Evolutionary conservation across 1,284 basidiomycete species (phyloP), one percentile per base, ranked within the genome.

Genomic region (Chalciporus sp.): DNA sequence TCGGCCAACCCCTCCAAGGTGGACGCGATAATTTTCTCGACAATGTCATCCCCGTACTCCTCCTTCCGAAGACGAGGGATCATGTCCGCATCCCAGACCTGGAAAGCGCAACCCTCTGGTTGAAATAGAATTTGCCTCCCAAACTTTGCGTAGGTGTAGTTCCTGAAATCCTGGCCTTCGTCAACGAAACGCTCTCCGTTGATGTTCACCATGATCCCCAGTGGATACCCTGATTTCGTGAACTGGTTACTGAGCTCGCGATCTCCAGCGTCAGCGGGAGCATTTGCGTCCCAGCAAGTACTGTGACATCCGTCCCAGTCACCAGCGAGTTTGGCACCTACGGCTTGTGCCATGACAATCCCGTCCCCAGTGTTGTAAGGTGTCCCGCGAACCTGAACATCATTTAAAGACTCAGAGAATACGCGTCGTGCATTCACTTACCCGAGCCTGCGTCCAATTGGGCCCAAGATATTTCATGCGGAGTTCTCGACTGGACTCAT

Each of bases 201-300:
- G 1, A 74, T 61, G 59, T 87, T 88, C 17, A 86, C 64, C 85
- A 86, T 87, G 50, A 88, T 74, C 2, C 86, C 85, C 6, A 87
- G 73, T 1, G 86, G 84, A 60, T 88, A 87, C 2, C 86, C 84
- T 7, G 84, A 87, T 66, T 88, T 88, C 3, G 86, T 88, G 67
- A 77, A 86, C 58, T 85, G 83, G 63, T 88, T 88, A 53, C 81
- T 85, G 49, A 86, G 68, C 33, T 74, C 70, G 42, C 84, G 79
- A 52, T 82, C 74, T 8, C 85, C 85, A 14, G 71, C 65, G 43
- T 82, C 71, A 17, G 68, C 54, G 3, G 76, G 70, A 1, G 84
- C 82, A 60, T 85, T 76, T n/a, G 82, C 83, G 60, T 87, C 86
- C 86, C 86, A 88, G 61, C 79, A 81, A 5, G 85, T 87, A 55